Conservation (phyloP, 306 rosid species). For the Malus domestica region ASM211411v1 NC_041799.1:9784001-9784500, state of each 20-base stretch:
- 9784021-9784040: too few relatives aligned
- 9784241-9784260: background rate
- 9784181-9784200: background rate
- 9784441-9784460: constrained; percentile 32
- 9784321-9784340: background rate
- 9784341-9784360: background rate
- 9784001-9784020: too few relatives aligned
- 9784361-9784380: background rate
- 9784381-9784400: background rate
- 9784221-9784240: constrained; percentile 2
- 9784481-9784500: constrained; percentile 58
- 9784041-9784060: too few relatives aligned
- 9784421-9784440: constrained; percentile 6
- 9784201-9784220: background rate
- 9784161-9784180: background rate
- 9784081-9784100: too few relatives aligned
- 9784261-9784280: background rate
- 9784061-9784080: too few relatives aligned
- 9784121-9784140: too few relatives aligned
- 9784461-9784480: background rate
- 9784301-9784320: background rate
- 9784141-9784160: background rate
- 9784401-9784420: background rate
- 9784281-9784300: background rate
- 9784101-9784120: too few relatives aligned